Evolutionary conservation across 2,329 filamentous ascomycete genomes (phyloP).

Genomic region (Tolypocladium amazonense): DNA sequence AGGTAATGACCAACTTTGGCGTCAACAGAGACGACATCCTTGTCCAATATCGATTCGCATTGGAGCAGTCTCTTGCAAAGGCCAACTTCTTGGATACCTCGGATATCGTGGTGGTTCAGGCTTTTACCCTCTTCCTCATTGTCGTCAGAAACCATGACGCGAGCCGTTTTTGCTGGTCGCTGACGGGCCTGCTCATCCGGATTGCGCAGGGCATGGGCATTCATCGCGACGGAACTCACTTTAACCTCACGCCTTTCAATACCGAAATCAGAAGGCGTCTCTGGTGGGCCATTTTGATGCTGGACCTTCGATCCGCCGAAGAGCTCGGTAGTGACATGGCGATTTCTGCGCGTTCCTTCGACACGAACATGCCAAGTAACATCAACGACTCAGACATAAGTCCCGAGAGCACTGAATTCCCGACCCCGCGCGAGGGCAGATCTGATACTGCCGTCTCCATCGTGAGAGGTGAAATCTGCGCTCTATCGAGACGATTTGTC

Average conservation of each 20-base stretch:
- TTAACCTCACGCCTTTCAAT: constrained; percentile 46
- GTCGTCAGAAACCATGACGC: constrained; percentile 35
- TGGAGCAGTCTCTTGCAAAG: constrained; percentile 46
- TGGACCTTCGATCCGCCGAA: constrained; percentile 46
- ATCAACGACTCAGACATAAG: constrained; percentile 38
- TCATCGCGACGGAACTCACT: constrained; percentile 41
- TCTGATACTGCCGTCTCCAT: constrained; percentile 40
- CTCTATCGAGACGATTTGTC: constrained; percentile 24
- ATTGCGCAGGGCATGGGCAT: constrained; percentile 51
- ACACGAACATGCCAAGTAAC: constrained; percentile 38
- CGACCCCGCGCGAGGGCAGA: constrained; percentile 34
- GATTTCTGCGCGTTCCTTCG: constrained; percentile 29
- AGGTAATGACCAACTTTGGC: constrained; percentile 29
- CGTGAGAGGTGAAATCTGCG: constrained; percentile 42
- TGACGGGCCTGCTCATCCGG: constrained; percentile 46
- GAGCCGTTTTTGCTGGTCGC: constrained; percentile 47
- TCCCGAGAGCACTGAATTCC: constrained; percentile 34
- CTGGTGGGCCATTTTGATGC: constrained; percentile 49
- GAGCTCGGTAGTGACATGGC: constrained; percentile 38
- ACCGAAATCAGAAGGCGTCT: constrained; percentile 48
- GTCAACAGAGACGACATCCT: constrained; percentile 32
- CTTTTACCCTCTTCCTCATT: constrained; percentile 44
- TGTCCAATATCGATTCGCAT: constrained; percentile 38
- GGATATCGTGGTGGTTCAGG: constrained; percentile 46
- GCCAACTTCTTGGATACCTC: constrained; percentile 47